phyloP scores from a whole-genome alignment of 495 filamentous ascomycete species.

The Bathelium albidoporum region DNA sequence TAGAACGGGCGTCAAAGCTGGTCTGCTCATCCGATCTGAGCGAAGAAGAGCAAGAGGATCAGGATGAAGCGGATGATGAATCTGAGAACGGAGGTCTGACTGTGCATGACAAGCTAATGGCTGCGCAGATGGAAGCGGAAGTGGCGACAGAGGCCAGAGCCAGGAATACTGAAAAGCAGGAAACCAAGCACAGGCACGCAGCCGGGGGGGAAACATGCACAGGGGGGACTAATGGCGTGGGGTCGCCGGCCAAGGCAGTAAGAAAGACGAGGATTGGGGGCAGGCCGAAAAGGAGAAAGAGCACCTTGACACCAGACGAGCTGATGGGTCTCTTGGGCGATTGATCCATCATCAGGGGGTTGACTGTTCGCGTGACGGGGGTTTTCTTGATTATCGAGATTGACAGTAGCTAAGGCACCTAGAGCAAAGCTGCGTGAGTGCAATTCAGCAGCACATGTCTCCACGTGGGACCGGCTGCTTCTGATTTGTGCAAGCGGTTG shows the following conservation, averaged over 20 bases:
- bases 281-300: slow-evolving; percentile 31
- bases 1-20: background rate
- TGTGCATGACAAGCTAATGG: slow-evolving; percentile 31
- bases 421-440: background rate
- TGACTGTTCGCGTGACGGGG: background rate
- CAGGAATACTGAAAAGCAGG: slow-evolving; percentile 6
- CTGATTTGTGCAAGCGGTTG: background rate
- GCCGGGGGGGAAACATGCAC: background rate
- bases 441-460: background rate
- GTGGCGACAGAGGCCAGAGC: slow-evolving; percentile 23
- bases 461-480: background rate
- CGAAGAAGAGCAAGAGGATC: background rate
- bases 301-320: slow-evolving; percentile 34
- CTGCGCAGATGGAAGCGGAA: slow-evolving; percentile 32
- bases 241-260: slow-evolving; percentile 9
- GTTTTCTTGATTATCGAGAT: background rate
- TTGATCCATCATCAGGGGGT: background rate
- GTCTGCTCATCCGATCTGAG: background rate
- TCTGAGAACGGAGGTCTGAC: slow-evolving; percentile 15
- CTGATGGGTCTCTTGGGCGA: slow-evolving; percentile 18
- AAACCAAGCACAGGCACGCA: background rate
- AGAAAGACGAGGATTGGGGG: slow-evolving; percentile 31
- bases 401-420: background rate
- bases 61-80: slow-evolving; percentile 13
- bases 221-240: background rate